A percentile compares a stretch with the other conserved stretches of the same genome.
Conservation (phyloP, 176 grass and related monocot species). For the Aegilops tauschii region DNA sequence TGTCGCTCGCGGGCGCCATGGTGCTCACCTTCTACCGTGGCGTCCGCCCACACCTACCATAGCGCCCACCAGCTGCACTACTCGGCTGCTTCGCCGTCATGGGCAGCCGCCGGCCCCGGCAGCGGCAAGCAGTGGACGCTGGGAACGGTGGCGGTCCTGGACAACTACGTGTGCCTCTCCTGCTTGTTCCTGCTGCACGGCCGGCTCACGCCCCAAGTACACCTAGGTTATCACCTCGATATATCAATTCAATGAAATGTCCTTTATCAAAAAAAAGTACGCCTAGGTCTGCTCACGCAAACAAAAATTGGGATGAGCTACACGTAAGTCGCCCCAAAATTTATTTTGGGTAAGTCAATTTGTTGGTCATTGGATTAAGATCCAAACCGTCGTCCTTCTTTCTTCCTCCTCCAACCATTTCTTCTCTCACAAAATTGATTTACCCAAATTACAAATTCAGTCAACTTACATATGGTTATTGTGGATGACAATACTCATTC, state of each 20-base stretch:
- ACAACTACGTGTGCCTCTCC: constrained; percentile 59
- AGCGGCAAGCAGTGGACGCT: constrained; percentile 53
- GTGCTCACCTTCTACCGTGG: constrained; percentile 29
- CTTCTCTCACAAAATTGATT: too few species aligned
- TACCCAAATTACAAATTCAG: too few species aligned
- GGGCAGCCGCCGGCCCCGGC: neutral
- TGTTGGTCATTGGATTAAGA: too few species aligned
- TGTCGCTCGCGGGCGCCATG: constrained; percentile 65
- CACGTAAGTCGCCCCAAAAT: too few species aligned
- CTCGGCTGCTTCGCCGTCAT: neutral
- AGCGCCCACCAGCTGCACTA: neutral
- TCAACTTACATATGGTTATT: too few species aligned
- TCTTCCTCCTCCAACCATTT: too few species aligned
- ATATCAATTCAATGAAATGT: too few species aligned
- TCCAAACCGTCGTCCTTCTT: too few species aligned
- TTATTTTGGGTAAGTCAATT: too few species aligned
- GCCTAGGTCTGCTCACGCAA: constrained; percentile 64
- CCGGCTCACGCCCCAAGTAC: constrained; percentile 61
- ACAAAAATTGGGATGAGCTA: too few species aligned
- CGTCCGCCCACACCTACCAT: neutral
- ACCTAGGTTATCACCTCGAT: constrained; percentile 29
- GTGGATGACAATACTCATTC: too few species aligned
- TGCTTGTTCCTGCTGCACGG: constrained; percentile 76
- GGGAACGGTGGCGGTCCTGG: constrained; percentile 61
- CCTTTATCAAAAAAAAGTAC: constrained; percentile 39